A percentile compares a stretch with the other conserved stretches of the same genome.
These are phyloP conservation scores for Bidens hawaiensis DNA, from an alignment of 140 eudicot genomes.

Conservation along the genomic window DNA sequence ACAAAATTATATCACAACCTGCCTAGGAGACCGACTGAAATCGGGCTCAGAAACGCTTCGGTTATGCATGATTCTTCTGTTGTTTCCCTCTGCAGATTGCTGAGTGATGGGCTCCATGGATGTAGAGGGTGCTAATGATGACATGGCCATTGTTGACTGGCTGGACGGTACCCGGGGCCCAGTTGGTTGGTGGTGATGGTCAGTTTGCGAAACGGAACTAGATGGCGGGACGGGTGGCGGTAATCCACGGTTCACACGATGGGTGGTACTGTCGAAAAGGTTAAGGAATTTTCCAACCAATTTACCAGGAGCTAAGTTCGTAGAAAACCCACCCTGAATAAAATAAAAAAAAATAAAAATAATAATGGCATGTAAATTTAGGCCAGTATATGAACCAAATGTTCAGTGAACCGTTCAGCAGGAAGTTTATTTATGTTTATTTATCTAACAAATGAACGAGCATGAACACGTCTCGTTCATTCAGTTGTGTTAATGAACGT, in stretches of 20 bases:
- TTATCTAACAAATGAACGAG: too few relatives aligned
- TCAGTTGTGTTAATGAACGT: too few relatives aligned
- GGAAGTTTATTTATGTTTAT: too few relatives aligned
- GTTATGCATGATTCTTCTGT: too few relatives aligned
- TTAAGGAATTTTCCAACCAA: constrained; percentile 82
- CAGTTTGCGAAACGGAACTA: constrained; percentile 37
- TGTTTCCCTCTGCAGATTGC: constrained; percentile 27
- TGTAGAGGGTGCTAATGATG: constrained; percentile 66
- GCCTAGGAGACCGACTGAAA: not conserved
- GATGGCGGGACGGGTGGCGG: constrained; percentile 86
- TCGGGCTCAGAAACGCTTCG: too few relatives aligned
- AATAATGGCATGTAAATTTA: too few relatives aligned
- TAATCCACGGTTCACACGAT: constrained; percentile 69
- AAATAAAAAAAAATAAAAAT: too few relatives aligned
- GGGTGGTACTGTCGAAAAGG: constrained; percentile 85
- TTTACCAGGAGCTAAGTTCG: constrained; percentile 84
- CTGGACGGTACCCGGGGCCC: constrained; percentile 70
- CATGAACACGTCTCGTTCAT: too few relatives aligned
- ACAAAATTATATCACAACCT: constrained; percentile 44
- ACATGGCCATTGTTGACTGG: constrained; percentile 92
- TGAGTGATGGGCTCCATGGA: constrained; percentile 24
- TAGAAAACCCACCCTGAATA: constrained; percentile 85
- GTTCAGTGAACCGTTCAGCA: too few relatives aligned
- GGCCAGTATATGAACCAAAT: too few relatives aligned
- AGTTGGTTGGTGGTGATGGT: constrained; percentile 42